These are phyloP conservation scores for Entomortierella beljakovae DNA, from an alignment of 192 early-diverging fungal genomes.

Conservation along the genomic window DNA sequence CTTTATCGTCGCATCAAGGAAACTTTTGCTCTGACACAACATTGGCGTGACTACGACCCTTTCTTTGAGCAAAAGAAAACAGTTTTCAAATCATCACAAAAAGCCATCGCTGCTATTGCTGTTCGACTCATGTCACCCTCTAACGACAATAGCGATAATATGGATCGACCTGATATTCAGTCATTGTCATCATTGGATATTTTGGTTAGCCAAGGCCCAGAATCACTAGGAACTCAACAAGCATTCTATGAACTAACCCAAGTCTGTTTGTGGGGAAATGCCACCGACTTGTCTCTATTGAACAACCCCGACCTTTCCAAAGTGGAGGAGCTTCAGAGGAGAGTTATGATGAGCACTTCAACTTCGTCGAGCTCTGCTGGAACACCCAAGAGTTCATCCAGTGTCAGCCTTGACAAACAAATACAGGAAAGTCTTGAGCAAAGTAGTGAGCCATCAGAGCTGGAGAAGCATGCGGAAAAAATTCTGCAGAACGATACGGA, in stretches of 20 bases:
- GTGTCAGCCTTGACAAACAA: slow-evolving; percentile 48
- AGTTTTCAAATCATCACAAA: slow-evolving; percentile 75
- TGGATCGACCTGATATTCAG: background rate
- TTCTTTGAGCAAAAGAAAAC: slow-evolving; percentile 77
- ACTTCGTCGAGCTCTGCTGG: slow-evolving; percentile 5
- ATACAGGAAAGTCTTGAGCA: background rate
- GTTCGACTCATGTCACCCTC: slow-evolving; percentile 59
- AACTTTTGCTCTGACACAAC: slow-evolving; percentile 61
- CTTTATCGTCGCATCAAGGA: slow-evolving; percentile 81
- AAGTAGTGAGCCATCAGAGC: slow-evolving; percentile 36
- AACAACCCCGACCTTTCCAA: slow-evolving; percentile 74
- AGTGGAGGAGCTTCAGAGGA: slow-evolving; percentile 74
- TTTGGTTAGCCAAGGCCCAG: slow-evolving; percentile 39
- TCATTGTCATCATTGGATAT: slow-evolving; percentile 27
- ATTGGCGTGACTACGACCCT: slow-evolving; percentile 80
- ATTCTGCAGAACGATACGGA: slow-evolving; percentile 83
- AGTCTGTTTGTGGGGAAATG: slow-evolving; percentile 92
- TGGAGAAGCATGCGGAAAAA: slow-evolving; percentile 63
- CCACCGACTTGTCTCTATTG: slow-evolving; percentile 85
- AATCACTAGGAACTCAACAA: slow-evolving; percentile 26
- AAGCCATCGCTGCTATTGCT: slow-evolving; percentile 74
- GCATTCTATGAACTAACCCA: slow-evolving; percentile 76
- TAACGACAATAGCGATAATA: background rate
- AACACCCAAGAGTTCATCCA: slow-evolving; percentile 49
- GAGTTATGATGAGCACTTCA: slow-evolving; percentile 24